Evolutionary conservation across 352 stramenopile species (phyloP), one percentile per base, ranked within the genome.

Genomic region (Phytophthora cryptogea): DNA sequence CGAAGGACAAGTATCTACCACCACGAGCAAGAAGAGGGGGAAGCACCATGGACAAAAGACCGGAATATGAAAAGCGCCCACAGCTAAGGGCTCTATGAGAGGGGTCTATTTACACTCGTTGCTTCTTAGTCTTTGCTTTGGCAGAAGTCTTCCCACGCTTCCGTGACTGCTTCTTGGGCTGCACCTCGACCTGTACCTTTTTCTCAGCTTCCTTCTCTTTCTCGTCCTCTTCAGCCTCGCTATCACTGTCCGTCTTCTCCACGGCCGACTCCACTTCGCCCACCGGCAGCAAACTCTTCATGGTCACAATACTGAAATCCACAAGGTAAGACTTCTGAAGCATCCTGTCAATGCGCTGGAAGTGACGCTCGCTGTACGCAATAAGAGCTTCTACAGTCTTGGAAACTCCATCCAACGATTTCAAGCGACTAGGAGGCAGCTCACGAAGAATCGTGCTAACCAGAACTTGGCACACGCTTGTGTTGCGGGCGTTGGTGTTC

Each of bases 401-500:
- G 16, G 58, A 62, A 16, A 85, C 61, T 53, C 81, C 70, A 45
- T 91, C 70, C 46, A 97, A 64, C 54, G 89, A 73, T 69, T 92
- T 88, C 46, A 92, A 55, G 45, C 72, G 78, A 23, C 57, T 66
- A 1, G 86, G 84, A 44, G 78, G 72, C 27, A 95, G 60, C 43
- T 88, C 79, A 39, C 78, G 82, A 44, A 98, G 72, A 47, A 98
- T 80, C 9, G 92, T 90, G 41, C 93, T 90, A n/a, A 99, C 59
- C 7, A 99, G 68, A 27, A 96, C 68, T 76, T 99, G 96, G 42
- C 89, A 96, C 41, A 99, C 79, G 41, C 88, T 74, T n/a, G 83
- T 95, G 67, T 98, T 97, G 43, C 90, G 88, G 17, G 94, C 93
- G 61, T 98, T 97, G 47, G 97, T 99, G 74, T 99, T 99, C 97